Evolutionary conservation across 176 grass and related monocot species (phyloP).

Genomic region (Echinochloa phyllopogon): DNA sequence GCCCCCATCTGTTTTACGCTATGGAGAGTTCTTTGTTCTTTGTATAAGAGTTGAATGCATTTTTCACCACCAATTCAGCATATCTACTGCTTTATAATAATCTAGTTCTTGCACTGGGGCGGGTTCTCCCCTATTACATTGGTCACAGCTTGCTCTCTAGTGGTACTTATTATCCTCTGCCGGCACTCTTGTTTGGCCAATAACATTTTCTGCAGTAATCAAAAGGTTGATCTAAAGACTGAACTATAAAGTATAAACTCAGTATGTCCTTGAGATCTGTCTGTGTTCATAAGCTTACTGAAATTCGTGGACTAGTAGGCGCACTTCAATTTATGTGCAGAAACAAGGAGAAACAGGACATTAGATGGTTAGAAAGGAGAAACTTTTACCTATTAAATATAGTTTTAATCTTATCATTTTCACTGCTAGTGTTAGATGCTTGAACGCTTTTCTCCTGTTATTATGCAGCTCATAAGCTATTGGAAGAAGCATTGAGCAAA

Average conservation of each 20-base stretch:
- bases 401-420: background rate
- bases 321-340: background rate
- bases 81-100: background rate
- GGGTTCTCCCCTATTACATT: background rate
- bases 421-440: background rate
- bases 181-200: background rate
- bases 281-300: conserved; percentile 16
- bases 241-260: background rate
- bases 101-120: background rate
- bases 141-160: background rate
- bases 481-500: conserved; percentile 66
- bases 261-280: too few species aligned
- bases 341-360: background rate
- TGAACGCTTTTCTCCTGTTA: conserved; percentile 8
- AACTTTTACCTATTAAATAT: background rate
- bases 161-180: background rate
- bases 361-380: background rate
- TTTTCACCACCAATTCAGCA: background rate
- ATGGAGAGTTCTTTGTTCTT: background rate
- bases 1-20: background rate
- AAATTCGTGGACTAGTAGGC: conserved; percentile 1
- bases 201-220: background rate
- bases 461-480: conserved; percentile 66
- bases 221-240: background rate
- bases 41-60: background rate